Percentiles rank a stretch among this genome's conserved stretches.
Conservation (phyloP, 129 eudicot species). For the Tagetes erecta region DNA sequence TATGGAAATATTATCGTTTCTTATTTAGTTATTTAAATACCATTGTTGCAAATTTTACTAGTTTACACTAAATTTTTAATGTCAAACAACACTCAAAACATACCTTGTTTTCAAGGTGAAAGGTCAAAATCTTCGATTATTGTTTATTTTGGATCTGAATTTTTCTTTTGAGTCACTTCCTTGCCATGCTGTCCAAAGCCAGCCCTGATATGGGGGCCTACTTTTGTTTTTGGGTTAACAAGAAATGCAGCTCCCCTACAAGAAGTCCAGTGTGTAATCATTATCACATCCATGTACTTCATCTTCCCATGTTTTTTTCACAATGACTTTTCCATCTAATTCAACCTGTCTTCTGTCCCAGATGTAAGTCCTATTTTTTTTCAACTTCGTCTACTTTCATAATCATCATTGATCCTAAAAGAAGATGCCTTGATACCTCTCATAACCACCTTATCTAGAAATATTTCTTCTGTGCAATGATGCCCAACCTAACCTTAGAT, state of each 20-base stretch:
- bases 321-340: neutral
- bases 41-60: neutral
- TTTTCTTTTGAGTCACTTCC: neutral
- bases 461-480: neutral
- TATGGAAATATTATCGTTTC: neutral
- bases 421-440: neutral
- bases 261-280: neutral
- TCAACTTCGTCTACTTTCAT: neutral
- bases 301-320: neutral
- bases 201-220: neutral
- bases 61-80: neutral
- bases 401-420: neutral
- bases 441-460: neutral
- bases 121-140: neutral
- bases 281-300: neutral
- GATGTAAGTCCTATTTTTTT: neutral
- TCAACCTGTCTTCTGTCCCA: neutral
- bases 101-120: slow-evolving; percentile 2
- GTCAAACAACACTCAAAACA: neutral
- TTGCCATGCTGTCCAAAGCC: slow-evolving; percentile 6
- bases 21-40: neutral
- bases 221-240: neutral
- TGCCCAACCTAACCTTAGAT: neutral
- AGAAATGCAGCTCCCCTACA: neutral
- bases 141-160: neutral